Evolutionary conservation across 495 filamentous ascomycete genomes (phyloP).

Genomic region (Geopyxis carbonaria): DNA sequence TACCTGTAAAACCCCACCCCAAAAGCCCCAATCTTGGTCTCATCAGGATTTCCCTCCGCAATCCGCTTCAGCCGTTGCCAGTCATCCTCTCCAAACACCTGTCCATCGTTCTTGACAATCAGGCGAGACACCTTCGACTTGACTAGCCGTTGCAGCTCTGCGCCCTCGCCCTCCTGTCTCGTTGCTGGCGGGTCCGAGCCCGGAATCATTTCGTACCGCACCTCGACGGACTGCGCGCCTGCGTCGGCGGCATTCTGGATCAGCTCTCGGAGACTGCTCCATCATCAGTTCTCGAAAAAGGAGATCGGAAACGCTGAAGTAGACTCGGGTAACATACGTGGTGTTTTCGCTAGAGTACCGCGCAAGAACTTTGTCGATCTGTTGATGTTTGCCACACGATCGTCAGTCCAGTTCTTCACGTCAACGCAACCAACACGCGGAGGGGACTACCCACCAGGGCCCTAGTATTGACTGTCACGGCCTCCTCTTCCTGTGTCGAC

Average conservation of each 20-base stretch:
- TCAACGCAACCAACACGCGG: not conserved
- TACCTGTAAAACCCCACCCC: slow-evolving; percentile 80
- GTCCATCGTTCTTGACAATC: slow-evolving; percentile 77
- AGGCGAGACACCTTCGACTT: slow-evolving; percentile 71
- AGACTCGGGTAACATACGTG: slow-evolving; percentile 23
- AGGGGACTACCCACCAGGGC: slow-evolving; percentile 38
- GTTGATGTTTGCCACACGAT: not conserved
- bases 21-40: slow-evolving; percentile 97
- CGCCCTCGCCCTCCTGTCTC: not conserved
- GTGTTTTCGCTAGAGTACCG: slow-evolving; percentile 90
- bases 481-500: slow-evolving; percentile 77
- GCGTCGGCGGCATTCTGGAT: slow-evolving; percentile 98
- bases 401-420: not conserved
- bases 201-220: slow-evolving; percentile 71
- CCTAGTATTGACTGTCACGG: slow-evolving; percentile 95
- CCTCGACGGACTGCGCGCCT: slow-evolving; percentile 68
- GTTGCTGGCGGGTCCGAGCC: not conserved
- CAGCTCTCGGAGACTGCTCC: slow-evolving; percentile 54
- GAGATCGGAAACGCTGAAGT: no score
- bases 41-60: slow-evolving; percentile 94
- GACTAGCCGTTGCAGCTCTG: slow-evolving; percentile 59
- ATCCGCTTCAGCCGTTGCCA: slow-evolving; percentile 91
- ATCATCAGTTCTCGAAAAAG: no score
- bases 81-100: slow-evolving; percentile 68
- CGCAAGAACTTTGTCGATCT: slow-evolving; percentile 89